A percentile compares a stretch with the other conserved stretches of the same genome.
Evolutionary conservation across 495 filamentous ascomycete genomes (phyloP).

Genomic region (Daldinia caldariorum): DNA sequence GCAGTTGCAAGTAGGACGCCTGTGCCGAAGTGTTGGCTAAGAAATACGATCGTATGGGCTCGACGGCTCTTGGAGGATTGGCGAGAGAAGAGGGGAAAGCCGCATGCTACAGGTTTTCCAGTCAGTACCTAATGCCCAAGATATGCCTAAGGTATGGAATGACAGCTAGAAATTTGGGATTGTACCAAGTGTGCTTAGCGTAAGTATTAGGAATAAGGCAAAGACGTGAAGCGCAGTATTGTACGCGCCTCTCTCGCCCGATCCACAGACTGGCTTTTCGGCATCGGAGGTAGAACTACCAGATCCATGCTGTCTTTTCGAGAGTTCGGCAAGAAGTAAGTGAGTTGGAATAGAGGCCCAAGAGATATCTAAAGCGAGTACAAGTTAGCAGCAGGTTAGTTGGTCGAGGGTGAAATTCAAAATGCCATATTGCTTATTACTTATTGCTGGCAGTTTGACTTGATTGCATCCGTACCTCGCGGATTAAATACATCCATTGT

Average conservation of each 20-base stretch:
- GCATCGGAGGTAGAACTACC: conserved; percentile 38
- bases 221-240: conserved; percentile 76
- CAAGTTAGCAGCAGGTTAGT: conserved; percentile 8
- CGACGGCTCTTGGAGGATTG: conserved; percentile 57
- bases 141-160: no score
- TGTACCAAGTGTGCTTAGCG: conserved; percentile 76
- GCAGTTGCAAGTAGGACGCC: conserved; percentile 89
- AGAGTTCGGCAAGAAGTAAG: conserved; percentile 62
- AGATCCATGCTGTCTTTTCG: conserved; percentile 54
- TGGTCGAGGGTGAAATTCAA: not conserved
- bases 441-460: not conserved
- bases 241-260: conserved; percentile 66
- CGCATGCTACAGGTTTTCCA: conserved; percentile 59
- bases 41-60: conserved; percentile 67
- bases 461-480: conserved; percentile 19
- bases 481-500: conserved; percentile 21
- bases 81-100: conserved; percentile 66
- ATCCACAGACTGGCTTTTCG: conserved; percentile 68
- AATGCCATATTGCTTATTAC: no score
- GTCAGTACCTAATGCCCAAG: no score
- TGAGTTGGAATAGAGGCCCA: conserved; percentile 63
- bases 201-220: conserved; percentile 79
- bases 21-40: conserved; percentile 85
- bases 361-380: conserved; percentile 26
- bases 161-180: not conserved